Conservation (phyloP, 176 grass and related monocot species). For the Hsuehochloa calcarea region DNA sequence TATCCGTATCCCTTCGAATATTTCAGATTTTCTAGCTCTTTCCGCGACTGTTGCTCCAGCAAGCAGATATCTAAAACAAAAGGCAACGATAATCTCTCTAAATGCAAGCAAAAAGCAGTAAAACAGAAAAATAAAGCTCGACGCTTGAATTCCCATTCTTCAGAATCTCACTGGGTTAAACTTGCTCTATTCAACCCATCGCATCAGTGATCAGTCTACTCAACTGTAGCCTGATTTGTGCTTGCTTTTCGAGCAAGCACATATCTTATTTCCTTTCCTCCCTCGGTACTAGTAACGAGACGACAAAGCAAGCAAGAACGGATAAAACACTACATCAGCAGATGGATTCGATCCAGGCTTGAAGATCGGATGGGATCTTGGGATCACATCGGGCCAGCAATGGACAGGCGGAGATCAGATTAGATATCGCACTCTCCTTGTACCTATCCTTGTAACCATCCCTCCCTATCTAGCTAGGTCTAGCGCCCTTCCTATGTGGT, state of each 20-base stretch:
- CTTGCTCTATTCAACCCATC: neutral
- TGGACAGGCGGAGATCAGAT: constrained; percentile 4
- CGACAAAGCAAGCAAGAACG: constrained; percentile 24
- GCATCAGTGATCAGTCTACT: neutral
- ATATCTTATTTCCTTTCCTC: neutral
- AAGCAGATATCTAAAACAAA: neutral
- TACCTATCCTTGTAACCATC: neutral
- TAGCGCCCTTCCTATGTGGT: neutral
- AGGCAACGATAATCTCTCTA: no score
- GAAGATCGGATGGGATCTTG: constrained; percentile 29
- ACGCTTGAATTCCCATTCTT: no score
- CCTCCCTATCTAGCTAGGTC: neutral
- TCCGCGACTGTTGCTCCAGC: no score
- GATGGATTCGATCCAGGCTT: neutral
- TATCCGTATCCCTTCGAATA: no score
- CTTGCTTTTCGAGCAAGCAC: neutral
- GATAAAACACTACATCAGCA: constrained; percentile 28
- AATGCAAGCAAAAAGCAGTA: neutral
- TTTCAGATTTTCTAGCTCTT: no score
- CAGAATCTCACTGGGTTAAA: neutral
- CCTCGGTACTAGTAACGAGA: neutral
- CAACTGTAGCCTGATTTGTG: neutral
- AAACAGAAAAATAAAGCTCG: no score
- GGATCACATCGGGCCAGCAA: constrained; percentile 34
- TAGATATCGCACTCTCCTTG: neutral